Base-by-base conservation (phyloP, 2,329 filamentous ascomycete genomes). In the Colletotrichum incanum region DNA sequence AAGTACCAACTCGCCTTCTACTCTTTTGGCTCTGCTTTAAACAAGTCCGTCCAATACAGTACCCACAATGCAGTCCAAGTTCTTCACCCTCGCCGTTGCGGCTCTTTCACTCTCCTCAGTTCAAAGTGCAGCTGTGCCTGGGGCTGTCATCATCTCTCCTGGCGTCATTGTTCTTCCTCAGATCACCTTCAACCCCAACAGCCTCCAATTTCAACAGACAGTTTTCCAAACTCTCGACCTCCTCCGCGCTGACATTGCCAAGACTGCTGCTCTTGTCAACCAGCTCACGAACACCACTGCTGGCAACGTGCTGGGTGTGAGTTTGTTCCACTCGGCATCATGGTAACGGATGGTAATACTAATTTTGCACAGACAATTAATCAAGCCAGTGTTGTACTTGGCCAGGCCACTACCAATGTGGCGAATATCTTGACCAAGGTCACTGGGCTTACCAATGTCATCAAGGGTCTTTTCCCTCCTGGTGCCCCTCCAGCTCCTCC, bases 51-150 rank as follows among this genome's bases (percentile, higher is more conserved):
- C 18, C 4, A 12, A 2, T 9, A 14, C 31, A 59, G n/a, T 3
- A 45, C 20, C 45, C 67, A 73, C 55, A 4, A 75, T 75, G 74
- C 66, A 74, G 60, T 65, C 60, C 61, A 74, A 70, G 62, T 47
- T 74, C 45, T 39, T 72, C 67, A 34, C 63, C 47, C 67, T 65
- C 23, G 65, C 71, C 16, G 31, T 75, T 49, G 72, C 75, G 43
- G 61, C 67, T n/a, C 26, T 74, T 28, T 60, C 74, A 39, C 20
- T 74, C 39, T 26, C 72, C 43, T 49, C 65, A 2, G 65, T 65
- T 11, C 45, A 70, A 18, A 59, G 65, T 14, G 63, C 55, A 8
- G n/a, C 45, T 5, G 37, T 70, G 34, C 45, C 60, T 26, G 54
- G 65, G 18, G 5, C 16, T 2, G 18, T 64, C 8, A 47, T 41